phyloP scores from a whole-genome alignment of 495 filamentous ascomycete genomes.

The Sphaerosporella brunnea region DNA sequence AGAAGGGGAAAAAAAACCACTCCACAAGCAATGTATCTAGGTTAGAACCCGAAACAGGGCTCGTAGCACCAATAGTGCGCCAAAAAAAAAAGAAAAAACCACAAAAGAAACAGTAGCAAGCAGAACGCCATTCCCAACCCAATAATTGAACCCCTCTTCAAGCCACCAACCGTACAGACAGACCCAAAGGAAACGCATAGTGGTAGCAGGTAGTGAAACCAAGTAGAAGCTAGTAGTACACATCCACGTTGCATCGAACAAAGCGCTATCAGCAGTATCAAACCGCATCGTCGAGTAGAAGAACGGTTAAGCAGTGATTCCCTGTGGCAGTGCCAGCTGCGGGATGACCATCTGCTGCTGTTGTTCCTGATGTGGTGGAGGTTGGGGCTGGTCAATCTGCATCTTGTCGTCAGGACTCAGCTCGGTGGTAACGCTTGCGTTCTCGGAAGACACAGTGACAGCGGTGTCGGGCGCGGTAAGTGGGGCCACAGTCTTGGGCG shows the following conservation, averaged over 20 bases:
- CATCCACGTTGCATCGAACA: not conserved
- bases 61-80: too few relatives aligned
- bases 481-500: conserved; percentile 30
- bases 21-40: too few relatives aligned
- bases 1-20: too few relatives aligned
- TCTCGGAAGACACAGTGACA: not conserved
- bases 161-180: not conserved
- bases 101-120: too few relatives aligned
- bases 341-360: too few relatives aligned
- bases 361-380: not conserved
- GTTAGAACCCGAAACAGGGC: too few relatives aligned
- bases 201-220: too few relatives aligned
- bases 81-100: too few relatives aligned
- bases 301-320: too few relatives aligned
- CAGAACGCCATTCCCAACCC: too few relatives aligned
- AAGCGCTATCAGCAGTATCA: not conserved
- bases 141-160: not conserved
- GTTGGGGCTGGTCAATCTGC: not conserved
- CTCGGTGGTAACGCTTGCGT: not conserved
- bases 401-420: not conserved
- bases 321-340: not conserved
- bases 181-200: not conserved
- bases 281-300: too few relatives aligned
- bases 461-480: not conserved
- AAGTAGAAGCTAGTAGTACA: not conserved